Evolutionary conservation across 139 green algal species (phyloP).

Genomic region (Tetradesmus lagerheimii): DNA sequence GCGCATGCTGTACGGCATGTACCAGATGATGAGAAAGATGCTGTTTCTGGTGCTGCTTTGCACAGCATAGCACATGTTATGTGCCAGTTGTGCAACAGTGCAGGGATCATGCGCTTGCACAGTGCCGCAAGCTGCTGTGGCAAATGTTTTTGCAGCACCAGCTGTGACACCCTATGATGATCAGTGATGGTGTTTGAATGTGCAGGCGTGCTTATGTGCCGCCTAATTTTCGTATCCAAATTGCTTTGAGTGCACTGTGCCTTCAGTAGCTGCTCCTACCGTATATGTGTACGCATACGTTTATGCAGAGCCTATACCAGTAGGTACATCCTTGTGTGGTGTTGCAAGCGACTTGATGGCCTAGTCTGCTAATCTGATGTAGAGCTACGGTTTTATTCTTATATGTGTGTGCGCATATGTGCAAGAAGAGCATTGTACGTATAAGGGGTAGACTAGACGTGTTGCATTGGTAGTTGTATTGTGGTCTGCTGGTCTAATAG

Average conservation of each 20-base stretch:
- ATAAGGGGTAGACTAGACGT: no score
- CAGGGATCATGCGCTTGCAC: no score
- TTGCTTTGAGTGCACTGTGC: neutral
- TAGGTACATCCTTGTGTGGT: neutral
- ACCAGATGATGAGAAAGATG: neutral
- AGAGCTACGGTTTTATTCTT: neutral
- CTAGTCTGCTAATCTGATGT: neutral
- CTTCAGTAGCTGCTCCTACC: neutral
- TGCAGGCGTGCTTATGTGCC: neutral
- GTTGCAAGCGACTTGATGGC: neutral
- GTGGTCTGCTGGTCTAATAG: no score
- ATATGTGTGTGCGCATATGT: no score
- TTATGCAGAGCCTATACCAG: neutral
- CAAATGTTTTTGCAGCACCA: neutral
- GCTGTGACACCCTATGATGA: neutral
- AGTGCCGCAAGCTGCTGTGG: neutral
- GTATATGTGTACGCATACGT: neutral
- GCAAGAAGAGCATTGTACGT: no score
- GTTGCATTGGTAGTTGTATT: no score
- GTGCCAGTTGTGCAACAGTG: no score
- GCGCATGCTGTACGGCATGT: neutral
- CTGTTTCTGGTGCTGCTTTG: neutral
- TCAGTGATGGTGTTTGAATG: neutral
- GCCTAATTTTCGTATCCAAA: neutral
- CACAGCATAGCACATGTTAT: no score